phyloP scores from a whole-genome alignment of 176 grass and related monocot genomes.

The Aechmea fasciata region DNA sequence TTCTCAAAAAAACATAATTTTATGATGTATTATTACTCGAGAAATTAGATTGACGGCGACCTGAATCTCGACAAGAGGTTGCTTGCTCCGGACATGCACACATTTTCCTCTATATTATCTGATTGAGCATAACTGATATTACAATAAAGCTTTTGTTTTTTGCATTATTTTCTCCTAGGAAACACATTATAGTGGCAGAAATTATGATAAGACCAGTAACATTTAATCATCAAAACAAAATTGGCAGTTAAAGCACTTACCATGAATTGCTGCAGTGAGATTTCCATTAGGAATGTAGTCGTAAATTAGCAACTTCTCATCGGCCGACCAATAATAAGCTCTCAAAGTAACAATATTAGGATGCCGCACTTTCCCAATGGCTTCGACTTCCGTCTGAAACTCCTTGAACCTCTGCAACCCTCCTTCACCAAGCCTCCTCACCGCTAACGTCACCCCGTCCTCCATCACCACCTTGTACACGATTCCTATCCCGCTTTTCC shows the following conservation, averaged over 20 bases:
- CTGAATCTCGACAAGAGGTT: background rate
- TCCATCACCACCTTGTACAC: conserved; percentile 88
- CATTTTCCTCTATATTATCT: background rate
- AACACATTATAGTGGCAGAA: background rate
- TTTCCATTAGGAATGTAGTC: conserved; percentile 88
- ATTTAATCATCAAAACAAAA: background rate
- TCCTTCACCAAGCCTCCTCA: conserved; percentile 75
- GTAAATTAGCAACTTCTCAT: conserved; percentile 94
- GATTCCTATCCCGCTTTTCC: conserved; percentile 84
- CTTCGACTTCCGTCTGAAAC: conserved; percentile 81
- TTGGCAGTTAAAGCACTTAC: conserved; percentile 22
- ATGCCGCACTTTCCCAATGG: conserved; percentile 83
- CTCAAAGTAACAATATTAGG: conserved; percentile 78
- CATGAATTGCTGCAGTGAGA: conserved; percentile 78
- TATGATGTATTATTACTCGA: background rate
- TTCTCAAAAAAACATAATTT: no score
- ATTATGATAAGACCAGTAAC: background rate
- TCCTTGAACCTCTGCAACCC: conserved; percentile 87
- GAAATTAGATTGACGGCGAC: background rate
- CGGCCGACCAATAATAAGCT: conserved; percentile 95
- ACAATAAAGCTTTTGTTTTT: background rate
- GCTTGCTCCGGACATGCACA: conserved; percentile 2
- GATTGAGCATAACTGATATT: background rate
- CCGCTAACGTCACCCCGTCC: conserved; percentile 47
- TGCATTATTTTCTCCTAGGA: background rate